phyloP scores from a whole-genome alignment of 129 eudicot species.

The Flaveria bidentis region DNA sequence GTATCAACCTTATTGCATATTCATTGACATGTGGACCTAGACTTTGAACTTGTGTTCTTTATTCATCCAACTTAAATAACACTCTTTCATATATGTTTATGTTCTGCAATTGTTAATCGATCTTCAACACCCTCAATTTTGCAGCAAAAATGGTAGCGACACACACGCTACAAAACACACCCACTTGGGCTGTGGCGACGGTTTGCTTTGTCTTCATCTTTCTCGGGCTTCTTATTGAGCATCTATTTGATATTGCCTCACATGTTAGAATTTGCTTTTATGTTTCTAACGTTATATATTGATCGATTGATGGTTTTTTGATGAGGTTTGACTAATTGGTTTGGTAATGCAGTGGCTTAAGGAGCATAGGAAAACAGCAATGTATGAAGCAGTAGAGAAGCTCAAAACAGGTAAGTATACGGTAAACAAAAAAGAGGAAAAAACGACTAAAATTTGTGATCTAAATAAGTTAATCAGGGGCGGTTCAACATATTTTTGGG shows the following conservation, averaged over 20 bases:
- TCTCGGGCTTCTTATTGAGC: slow-evolving; percentile 36
- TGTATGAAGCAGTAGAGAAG: slow-evolving; percentile 49
- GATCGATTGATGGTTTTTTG: neutral
- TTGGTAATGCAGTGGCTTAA: slow-evolving; percentile 46
- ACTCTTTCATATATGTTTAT: slow-evolving; percentile 1
- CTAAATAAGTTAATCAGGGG: too few species aligned
- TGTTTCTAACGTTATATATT: neutral
- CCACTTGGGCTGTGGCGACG: slow-evolving; percentile 41
- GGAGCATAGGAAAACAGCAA: slow-evolving; percentile 41
- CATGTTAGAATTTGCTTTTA: neutral
- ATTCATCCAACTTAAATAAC: slow-evolving; percentile 8
- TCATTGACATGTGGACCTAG: slow-evolving; percentile 29
- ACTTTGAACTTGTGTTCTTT: slow-evolving; percentile 21
- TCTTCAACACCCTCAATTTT: neutral
- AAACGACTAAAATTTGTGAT: too few species aligned
- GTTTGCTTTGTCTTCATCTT: slow-evolving; percentile 37
- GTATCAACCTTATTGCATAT: slow-evolving; percentile 24
- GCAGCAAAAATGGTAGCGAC: slow-evolving; percentile 16
- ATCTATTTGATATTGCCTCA: slow-evolving; percentile 15
- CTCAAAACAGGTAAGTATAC: slow-evolving; percentile 37
- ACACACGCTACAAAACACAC: slow-evolving; percentile 18
- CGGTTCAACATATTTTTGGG: too few species aligned
- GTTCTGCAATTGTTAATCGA: neutral
- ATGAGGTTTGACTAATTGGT: neutral
- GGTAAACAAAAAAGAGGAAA: too few species aligned